Base-by-base conservation (phyloP, 441 rosid genomes). In the Populus hybrid region DNA sequence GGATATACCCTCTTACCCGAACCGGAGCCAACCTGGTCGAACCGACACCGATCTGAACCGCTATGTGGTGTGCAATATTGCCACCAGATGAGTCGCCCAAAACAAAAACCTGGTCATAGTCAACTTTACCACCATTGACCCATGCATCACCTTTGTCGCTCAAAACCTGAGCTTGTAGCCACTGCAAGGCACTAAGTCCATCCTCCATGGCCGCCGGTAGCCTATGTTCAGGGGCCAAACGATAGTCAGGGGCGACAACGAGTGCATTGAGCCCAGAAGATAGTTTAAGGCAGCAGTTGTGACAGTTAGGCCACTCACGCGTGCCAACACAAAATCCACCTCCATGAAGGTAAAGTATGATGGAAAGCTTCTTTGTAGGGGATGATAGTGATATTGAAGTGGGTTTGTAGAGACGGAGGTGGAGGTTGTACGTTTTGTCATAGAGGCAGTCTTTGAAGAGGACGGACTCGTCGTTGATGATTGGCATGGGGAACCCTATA, bases 71-170 rank as follows among this genome's bases (percentile, higher is more conserved):
- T 9, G 94, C 91, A 53, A 94, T 90, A 80, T 94, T 94, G 4
- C 97, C 98, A 10, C 98, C 97, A 0, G 98, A 94, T 0, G 98
- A 94, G 83, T 94, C 98, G 26, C 98, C 98, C 69, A 89, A 6
- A 2, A 94, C 85, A 77, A 85, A 90, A 64, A 93, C 94, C 66
- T 82, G 67, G 74, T 86, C 91, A 53, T 87, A 89, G 89, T 90
- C 93, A 83, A 85, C 89, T 38, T 69, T 79, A 0, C 18, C 66
- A 76, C 75, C 84, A 59, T 63, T 69, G 64, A 89, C 40, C 95
- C 97, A 92, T 33, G 79, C 89, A 78, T 63, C 84, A 0, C 33
- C 77, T 16, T 74, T 63, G 71, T 53, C 76, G 68, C 84, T 81
- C 78, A 81, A 38, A 73, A 81, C 91, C 71, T 87, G 86, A 82